Conservation (phyloP, 208 protist species). For the Leishmania tarentolae region DNA sequence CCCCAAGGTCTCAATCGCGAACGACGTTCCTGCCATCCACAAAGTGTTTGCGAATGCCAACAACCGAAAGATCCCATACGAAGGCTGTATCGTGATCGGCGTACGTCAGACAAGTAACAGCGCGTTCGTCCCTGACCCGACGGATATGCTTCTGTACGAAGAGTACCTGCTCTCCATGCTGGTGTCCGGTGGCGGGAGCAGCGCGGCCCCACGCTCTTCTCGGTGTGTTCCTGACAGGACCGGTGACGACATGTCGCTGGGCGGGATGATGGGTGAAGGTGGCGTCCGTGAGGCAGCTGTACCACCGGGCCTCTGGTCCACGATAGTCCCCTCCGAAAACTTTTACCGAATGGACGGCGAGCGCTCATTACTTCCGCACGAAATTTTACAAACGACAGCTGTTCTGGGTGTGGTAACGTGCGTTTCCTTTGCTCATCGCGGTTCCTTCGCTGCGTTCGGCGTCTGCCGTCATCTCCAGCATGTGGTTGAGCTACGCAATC, state of each 20-base stretch:
- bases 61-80: conserved; percentile 68
- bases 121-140: conserved; percentile 31
- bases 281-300: background rate
- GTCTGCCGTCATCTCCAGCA: conserved; percentile 63
- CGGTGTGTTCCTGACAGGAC: background rate
- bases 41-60: conserved; percentile 44
- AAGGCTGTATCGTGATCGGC: conserved; percentile 38
- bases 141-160: conserved; percentile 60
- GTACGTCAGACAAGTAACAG: conserved; percentile 22
- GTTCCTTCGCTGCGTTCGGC: conserved; percentile 54
- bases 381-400: conserved; percentile 44
- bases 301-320: conserved; percentile 22
- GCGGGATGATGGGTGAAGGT: background rate
- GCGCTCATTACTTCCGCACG: conserved; percentile 60
- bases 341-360: conserved; percentile 62
- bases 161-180: conserved; percentile 67
- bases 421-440: conserved; percentile 53
- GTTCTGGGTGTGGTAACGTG: conserved; percentile 65
- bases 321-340: conserved; percentile 7
- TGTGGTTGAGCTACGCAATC: conserved; percentile 61
- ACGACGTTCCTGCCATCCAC: conserved; percentile 44
- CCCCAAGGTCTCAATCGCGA: background rate
- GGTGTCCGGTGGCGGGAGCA: conserved; percentile 33
- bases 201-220: conserved; percentile 30
- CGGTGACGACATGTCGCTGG: background rate